Evolutionary conservation across 306 rosid genomes (phyloP).

Genomic region (Luffa aegyptiaca): DNA sequence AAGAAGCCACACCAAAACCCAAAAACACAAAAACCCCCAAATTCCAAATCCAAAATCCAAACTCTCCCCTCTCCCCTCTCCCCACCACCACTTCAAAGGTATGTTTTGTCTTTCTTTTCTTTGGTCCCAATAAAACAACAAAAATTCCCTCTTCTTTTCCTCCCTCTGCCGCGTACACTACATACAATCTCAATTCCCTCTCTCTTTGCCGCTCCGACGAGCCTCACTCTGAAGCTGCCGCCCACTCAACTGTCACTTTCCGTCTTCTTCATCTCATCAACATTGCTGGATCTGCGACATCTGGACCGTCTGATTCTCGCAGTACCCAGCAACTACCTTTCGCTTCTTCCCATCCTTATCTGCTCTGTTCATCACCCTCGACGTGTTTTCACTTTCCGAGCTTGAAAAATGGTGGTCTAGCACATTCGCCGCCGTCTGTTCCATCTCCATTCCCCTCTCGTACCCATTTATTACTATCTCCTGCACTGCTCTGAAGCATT

Average conservation of each 20-base stretch:
- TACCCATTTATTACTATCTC: slow-evolving; percentile 43
- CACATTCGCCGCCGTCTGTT: slow-evolving; percentile 63
- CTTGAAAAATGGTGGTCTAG: slow-evolving; percentile 67
- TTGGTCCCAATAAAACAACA: slow-evolving; percentile 27
- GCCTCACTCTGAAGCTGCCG: neutral
- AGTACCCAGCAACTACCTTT: slow-evolving; percentile 19
- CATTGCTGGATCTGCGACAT: slow-evolving; percentile 28
- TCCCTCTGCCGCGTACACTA: neutral
- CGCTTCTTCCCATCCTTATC: slow-evolving; percentile 51
- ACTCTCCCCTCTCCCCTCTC: neutral
- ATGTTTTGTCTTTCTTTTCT: slow-evolving; percentile 43
- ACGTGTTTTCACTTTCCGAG: slow-evolving; percentile 56
- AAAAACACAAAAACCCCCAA: slow-evolving; percentile 19
- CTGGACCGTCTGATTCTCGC: slow-evolving; percentile 32
- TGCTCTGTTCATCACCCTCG: slow-evolving; percentile 7
- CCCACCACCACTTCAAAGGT: slow-evolving; percentile 38
- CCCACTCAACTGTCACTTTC: slow-evolving; percentile 17
- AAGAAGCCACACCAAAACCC: slow-evolving; percentile 30
- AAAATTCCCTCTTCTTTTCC: slow-evolving; percentile 8
- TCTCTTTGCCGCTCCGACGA: neutral
- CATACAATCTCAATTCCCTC: neutral
- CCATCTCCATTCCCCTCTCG: slow-evolving; percentile 33
- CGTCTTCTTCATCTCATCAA: neutral
- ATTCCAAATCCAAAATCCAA: slow-evolving; percentile 14
- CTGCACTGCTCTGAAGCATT: slow-evolving; percentile 47